Percentiles rank a stretch among this genome's conserved stretches.
Conservation (phyloP, 164 flowering plant species). For the Magnolia kwangsiensis region DNA sequence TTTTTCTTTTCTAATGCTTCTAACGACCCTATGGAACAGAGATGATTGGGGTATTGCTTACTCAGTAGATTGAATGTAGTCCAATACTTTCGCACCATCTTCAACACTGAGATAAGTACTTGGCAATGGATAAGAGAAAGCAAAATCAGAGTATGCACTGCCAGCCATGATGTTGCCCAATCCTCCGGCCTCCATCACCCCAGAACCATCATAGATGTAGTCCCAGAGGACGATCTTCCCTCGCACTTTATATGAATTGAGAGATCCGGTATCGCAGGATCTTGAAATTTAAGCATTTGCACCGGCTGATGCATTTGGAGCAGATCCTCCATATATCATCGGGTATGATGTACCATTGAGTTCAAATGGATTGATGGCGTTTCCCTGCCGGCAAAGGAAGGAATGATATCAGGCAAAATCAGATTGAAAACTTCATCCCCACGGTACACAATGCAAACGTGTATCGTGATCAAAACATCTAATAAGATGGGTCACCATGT, state of each 20-base stretch:
- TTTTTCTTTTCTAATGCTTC: too few relatives aligned
- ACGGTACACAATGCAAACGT: background rate
- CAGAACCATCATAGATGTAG: background rate
- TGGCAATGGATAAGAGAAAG: conserved; percentile 34
- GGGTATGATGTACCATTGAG: conserved; percentile 10
- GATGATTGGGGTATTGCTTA: conserved; percentile 6
- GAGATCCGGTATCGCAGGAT: background rate
- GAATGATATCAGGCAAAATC: background rate
- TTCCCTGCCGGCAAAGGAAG: background rate
- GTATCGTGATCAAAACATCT: background rate
- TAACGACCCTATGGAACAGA: background rate
- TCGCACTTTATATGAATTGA: background rate
- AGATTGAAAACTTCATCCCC: background rate
- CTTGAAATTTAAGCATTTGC: background rate
- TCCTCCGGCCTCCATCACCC: background rate
- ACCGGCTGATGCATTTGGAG: conserved; percentile 2
- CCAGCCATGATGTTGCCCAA: conserved; percentile 4
- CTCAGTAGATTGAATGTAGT: conserved; percentile 38
- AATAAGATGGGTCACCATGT: background rate
- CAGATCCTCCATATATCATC: conserved; percentile 9
- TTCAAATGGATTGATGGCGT: conserved; percentile 1
- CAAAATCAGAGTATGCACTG: conserved; percentile 16
- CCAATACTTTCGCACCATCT: conserved; percentile 24
- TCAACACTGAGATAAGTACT: conserved; percentile 20
- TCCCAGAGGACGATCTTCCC: conserved; percentile 11